phyloP scores from a whole-genome alignment of 2,329 filamentous ascomycete species.

The Mycosphaerella sp. region DNA sequence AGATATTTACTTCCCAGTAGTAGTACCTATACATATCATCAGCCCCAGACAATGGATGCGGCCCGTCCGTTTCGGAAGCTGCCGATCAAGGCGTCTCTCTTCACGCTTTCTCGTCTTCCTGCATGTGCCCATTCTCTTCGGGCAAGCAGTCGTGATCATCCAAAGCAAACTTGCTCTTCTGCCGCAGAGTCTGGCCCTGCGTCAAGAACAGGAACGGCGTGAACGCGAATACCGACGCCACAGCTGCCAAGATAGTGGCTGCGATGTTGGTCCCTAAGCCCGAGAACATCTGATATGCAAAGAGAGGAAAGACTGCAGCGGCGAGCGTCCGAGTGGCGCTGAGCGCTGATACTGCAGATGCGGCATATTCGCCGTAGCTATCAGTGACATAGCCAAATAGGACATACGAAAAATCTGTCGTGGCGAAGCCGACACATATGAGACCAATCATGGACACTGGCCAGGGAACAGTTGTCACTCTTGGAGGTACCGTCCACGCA shows the following conservation, averaged over 20 bases:
- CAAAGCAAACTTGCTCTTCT: slow-evolving; percentile 16
- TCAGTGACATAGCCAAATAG: slow-evolving; percentile 57
- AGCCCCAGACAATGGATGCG: too few relatives aligned
- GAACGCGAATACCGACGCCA: slow-evolving; percentile 37
- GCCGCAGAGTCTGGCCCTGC: slow-evolving; percentile 12
- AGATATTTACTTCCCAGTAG: too few relatives aligned
- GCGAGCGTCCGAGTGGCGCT: slow-evolving; percentile 52
- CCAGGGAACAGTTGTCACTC: slow-evolving; percentile 19
- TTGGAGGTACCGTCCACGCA: slow-evolving; percentile 25
- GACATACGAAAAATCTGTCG: slow-evolving; percentile 23
- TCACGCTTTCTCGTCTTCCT: slow-evolving; percentile 4
- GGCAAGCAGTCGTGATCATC: slow-evolving; percentile 14
- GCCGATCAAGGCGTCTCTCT: too few relatives aligned
- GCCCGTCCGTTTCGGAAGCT: too few relatives aligned
- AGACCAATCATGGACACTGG: slow-evolving; percentile 25
- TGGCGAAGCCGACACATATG: slow-evolving; percentile 23
- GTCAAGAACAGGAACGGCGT: slow-evolving; percentile 22
- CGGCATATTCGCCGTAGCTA: slow-evolving; percentile 52
- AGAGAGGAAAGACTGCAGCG: slow-evolving; percentile 52
- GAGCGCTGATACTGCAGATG: slow-evolving; percentile 52
- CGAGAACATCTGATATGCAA: slow-evolving; percentile 53
- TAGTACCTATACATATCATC: too few relatives aligned
- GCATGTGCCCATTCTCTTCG: slow-evolving; percentile 19
- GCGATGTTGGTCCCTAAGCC: slow-evolving; percentile 39
- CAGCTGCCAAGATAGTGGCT: slow-evolving; percentile 29